Percentiles rank a stretch among this genome's conserved stretches.
Conservation (phyloP, 176 grass and related monocot genomes). For the Tuctoria greenei region DNA sequence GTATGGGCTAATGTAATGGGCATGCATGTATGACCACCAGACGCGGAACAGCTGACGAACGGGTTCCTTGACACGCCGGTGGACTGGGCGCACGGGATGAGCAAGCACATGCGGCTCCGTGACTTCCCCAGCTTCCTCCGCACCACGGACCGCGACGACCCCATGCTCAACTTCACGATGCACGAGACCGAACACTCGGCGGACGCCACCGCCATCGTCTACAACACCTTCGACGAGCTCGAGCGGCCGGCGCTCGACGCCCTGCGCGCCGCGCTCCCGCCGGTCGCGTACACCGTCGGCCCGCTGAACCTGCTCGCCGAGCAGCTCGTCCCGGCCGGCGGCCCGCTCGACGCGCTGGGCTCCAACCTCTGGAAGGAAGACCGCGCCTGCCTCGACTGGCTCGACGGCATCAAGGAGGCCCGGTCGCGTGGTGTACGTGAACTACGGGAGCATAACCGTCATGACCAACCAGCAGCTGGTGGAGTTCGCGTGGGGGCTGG, state of each 20-base stretch:
- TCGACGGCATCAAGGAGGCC: background rate
- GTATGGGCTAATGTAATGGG: too few relatives aligned
- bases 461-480: conserved; percentile 18
- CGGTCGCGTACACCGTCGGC: background rate
- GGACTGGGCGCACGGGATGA: conserved; percentile 8
- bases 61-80: conserved; percentile 4
- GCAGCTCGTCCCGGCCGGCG: background rate
- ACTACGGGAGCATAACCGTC: conserved; percentile 11
- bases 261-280: background rate
- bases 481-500: conserved; percentile 75
- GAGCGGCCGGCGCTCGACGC: conserved; percentile 4
- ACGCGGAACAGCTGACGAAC: background rate
- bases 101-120: background rate
- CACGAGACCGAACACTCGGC: background rate
- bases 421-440: conserved; percentile 21
- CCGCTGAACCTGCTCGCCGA: conserved; percentile 12
- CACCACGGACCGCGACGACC: background rate
- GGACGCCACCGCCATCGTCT: background rate
- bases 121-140: conserved; percentile 17
- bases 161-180: background rate
- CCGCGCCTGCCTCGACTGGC: conserved; percentile 6
- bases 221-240: conserved; percentile 38
- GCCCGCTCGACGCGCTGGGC: background rate
- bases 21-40: background rate
- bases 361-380: conserved; percentile 10